Percentiles rank a stretch among this genome's conserved stretches.
Conservation (phyloP, 768 basidiomycete genomes). For the Amanita molliuscula region DNA sequence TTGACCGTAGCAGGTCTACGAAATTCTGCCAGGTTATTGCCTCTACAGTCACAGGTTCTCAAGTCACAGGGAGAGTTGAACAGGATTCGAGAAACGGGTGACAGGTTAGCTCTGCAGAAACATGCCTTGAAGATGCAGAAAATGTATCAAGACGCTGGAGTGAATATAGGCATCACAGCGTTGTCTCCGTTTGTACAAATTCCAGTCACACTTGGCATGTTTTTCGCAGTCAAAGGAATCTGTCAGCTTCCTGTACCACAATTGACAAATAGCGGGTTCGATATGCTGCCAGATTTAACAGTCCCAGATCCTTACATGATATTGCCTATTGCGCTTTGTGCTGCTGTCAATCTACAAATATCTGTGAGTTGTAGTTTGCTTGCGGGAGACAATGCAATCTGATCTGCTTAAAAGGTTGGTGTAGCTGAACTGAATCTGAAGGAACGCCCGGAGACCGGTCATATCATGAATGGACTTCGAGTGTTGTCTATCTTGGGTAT, state of each 20-base stretch:
- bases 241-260: conserved; percentile 64
- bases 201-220: conserved; percentile 69
- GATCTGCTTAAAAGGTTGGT: conserved; percentile 21
- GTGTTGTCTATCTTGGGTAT: conserved; percentile 39
- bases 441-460: conserved; percentile 43
- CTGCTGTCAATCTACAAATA: conserved; percentile 59
- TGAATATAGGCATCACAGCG: conserved; percentile 47
- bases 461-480: conserved; percentile 60
- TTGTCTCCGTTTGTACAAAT: conserved; percentile 52
- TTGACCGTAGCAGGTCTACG: conserved; percentile 45
- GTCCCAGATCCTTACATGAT: conserved; percentile 65
- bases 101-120: conserved; percentile 39
- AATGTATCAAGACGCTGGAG: conserved; percentile 56
- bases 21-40: conserved; percentile 48
- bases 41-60: conserved; percentile 43
- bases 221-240: conserved; percentile 72
- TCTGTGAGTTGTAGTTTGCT: conserved; percentile 2
- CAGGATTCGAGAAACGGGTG: conserved; percentile 19
- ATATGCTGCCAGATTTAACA: conserved; percentile 70
- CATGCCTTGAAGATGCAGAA: conserved; percentile 41
- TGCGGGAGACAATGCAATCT: background rate
- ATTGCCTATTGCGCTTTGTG: conserved; percentile 50
- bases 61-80: conserved; percentile 36
- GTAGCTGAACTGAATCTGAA: conserved; percentile 46
- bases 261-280: conserved; percentile 65